These are phyloP conservation scores for Cystofilobasidium macerans DNA, from an alignment of 768 basidiomycete species.

Conservation along the genomic window DNA sequence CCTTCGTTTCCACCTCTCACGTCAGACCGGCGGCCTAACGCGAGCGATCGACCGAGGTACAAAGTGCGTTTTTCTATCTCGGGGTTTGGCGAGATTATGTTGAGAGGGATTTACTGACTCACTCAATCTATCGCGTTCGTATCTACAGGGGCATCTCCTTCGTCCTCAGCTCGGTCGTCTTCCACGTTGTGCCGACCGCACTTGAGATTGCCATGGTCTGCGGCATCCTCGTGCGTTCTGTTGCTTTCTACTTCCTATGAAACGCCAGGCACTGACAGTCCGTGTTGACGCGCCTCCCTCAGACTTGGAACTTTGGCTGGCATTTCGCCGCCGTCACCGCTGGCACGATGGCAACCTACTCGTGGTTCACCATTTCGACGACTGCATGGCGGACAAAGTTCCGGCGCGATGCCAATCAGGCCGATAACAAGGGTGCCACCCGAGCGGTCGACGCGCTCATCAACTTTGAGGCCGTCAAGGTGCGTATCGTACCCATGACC, in stretches of 20 bases:
- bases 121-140: background rate
- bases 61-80: slow-evolving; percentile 51
- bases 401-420: slow-evolving; percentile 85
- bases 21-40: slow-evolving; percentile 92
- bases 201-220: slow-evolving; percentile 94
- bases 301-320: slow-evolving; percentile 98
- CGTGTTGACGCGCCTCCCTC: background rate
- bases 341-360: slow-evolving; percentile 74
- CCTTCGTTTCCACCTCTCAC: slow-evolving; percentile 77
- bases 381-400: slow-evolving; percentile 94
- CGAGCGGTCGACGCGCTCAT: slow-evolving; percentile 89
- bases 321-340: slow-evolving; percentile 88
- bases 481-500: slow-evolving; percentile 35
- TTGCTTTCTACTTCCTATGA: no score
- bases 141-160: slow-evolving; percentile 79
- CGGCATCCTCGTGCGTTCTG: slow-evolving; percentile 74
- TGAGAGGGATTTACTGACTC: background rate
- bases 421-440: slow-evolving; percentile 91
- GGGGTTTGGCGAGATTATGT: background rate
- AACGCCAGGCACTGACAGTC: no score
- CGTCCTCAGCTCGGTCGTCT: slow-evolving; percentile 80
- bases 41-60: slow-evolving; percentile 95
- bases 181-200: slow-evolving; percentile 90
- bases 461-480: slow-evolving; percentile 98
- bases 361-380: slow-evolving; percentile 93